Evolutionary conservation across 1,284 basidiomycete genomes (phyloP), one percentile per base, ranked within the genome.

Genomic region (Sporisorium exsertum): DNA sequence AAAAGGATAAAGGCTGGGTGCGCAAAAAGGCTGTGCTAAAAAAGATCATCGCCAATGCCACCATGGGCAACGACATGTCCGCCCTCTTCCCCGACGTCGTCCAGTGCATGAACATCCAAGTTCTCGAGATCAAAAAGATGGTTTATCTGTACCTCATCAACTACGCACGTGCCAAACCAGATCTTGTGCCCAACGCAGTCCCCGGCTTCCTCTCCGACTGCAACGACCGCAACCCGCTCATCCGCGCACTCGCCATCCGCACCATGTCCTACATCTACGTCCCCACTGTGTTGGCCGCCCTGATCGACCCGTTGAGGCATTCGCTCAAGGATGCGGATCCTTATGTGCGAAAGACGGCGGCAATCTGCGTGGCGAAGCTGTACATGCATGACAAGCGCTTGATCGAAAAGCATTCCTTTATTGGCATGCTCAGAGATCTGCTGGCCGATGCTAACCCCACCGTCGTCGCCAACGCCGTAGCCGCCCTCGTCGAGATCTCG

Each of bases 111-210:
- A 92, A 92, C 46, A 94, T 93, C 9, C 93, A 94, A 37, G 87
- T 95, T 9, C 89, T 99, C 42, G 97, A 99, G 87, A 96, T 99
- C 86, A 99, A 99, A 89, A 99, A 99, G 89, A 98, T 96, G 79
- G 83, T 72, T 32, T 81, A 72, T 58, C 72, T 71, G 50, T 97
- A 93, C 87, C 90, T 97, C 64, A 91, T 95, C 81, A 95, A 94
- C 87, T 97, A 97, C 85, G 94, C 93, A 51, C 90, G 93, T 65
- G 89, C 92, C 53, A 94, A 94, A 85, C 92, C 93, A 54, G 93
- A 96, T 65, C 92, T 93, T 82, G 92, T 95, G 81, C 91, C 93
- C 74, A 89, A 93, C 40, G 94, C 94, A 71, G 92, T 97, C 59
- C 92, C 92, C 13, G 92, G 92, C 81, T 94, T 97, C 84, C 88